A percentile compares a stretch with the other conserved stretches of the same genome.
These are phyloP conservation scores for Hevea brasiliensis DNA, from an alignment of 345 rosid species.

Conservation along the genomic window DNA sequence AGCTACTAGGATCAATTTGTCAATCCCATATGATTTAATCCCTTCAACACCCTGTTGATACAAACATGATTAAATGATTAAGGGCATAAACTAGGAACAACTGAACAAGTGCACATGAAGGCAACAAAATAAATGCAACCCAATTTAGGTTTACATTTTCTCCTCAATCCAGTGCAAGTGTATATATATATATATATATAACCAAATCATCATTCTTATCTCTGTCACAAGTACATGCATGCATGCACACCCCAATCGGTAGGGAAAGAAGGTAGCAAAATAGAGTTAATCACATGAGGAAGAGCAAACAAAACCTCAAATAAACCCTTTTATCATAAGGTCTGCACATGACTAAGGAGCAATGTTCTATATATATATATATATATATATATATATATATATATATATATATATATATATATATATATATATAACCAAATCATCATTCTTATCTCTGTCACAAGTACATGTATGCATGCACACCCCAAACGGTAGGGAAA, in stretches of 20 bases:
- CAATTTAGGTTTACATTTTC: not conserved
- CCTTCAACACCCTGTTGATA: slow-evolving; percentile 77
- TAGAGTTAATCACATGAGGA: not conserved
- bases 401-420: too few relatives aligned
- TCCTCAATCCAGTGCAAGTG: not conserved
- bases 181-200: too few relatives aligned
- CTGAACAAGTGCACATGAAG: not conserved
- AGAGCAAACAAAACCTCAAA: not conserved
- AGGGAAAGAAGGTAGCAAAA: not conserved
- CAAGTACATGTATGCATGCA: not conserved
- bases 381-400: too few relatives aligned
- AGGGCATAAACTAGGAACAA: not conserved
- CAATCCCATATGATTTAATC: slow-evolving; percentile 75
- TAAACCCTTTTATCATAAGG: not conserved
- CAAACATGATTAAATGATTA: slow-evolving; percentile 7
- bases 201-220: too few relatives aligned
- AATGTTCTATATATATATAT: not conserved
- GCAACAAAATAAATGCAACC: not conserved
- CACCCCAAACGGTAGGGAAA: not conserved
- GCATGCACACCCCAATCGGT: not conserved
- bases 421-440: too few relatives aligned
- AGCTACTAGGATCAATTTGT: slow-evolving; percentile 72
- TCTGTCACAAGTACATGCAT: too few relatives aligned
- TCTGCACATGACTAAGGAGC: not conserved
- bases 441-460: too few relatives aligned